Evolutionary conservation across 2,329 filamentous ascomycete species (phyloP), one percentile per base, ranked within the genome.

Genomic region (Cladosporium sp.): DNA sequence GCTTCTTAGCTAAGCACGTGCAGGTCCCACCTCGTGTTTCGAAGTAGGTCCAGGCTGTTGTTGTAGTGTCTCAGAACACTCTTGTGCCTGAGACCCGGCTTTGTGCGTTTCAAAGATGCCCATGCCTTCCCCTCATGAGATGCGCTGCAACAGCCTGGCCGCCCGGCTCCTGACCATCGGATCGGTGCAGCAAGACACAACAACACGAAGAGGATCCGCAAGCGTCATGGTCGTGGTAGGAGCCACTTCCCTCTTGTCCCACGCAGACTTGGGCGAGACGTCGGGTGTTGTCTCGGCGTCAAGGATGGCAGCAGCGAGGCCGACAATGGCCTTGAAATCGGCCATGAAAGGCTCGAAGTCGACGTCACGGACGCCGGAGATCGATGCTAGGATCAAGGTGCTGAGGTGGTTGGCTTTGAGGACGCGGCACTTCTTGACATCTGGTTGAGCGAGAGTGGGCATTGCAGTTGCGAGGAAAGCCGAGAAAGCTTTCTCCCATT

Each of bases 391-490:
- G n/a, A 76, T 69, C 25, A 68, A 70, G 64, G 74, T 74, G 32
- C 70, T 70, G 5, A 76, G 66, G 48, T 76, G 74, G 56, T 76
- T 76, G 6, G 74, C 73, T 61, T 76, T 76, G 26, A 76, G 67
- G 11, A 75, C 67, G 13, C 74, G 68, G 48, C 68, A 74, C 21
- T 65, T 67, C 16, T 70, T 70, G n/a, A 75, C 65, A 32, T 75
- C 72, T n/a, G 72, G 69, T 6, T 28, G 43, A 21, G 67, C 67
- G 70, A 76, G 73, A 14, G 66, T 59, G 2, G 72, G 62, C 72
- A 74, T 73, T 11, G 70, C 63, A 5, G 67, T 63, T 6, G 70
- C 70, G 1, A 76, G 68, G 61, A 71, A 75, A 11, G 69, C 65
- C 1, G 71, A 73, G 67, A 76, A 75, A 5, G 72, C 71, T 26